phyloP scores from a whole-genome alignment of 768 basidiomycete genomes.

The Suillus cothurnatus region DNA sequence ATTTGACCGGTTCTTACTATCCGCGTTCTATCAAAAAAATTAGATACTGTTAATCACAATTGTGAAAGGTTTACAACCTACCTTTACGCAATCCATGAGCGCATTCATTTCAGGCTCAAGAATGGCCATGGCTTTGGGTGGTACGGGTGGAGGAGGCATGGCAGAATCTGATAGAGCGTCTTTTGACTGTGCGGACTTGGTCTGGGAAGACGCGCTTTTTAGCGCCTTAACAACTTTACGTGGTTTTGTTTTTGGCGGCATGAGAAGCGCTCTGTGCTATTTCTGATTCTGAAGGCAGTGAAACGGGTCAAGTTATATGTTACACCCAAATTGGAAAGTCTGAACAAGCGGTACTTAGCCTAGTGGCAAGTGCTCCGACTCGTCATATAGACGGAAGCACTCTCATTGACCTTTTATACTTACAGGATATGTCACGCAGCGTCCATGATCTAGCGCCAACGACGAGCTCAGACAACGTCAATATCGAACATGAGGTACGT shows the following conservation, averaged over 20 bases:
- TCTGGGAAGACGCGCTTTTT: conserved; percentile 18
- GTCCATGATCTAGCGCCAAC: conserved; percentile 17
- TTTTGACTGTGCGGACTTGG: conserved; percentile 29
- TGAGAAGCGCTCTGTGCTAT: conserved; percentile 18
- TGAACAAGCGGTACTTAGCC: neutral
- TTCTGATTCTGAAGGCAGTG: conserved; percentile 3
- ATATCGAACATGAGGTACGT: neutral
- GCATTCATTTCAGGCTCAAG: conserved; percentile 69
- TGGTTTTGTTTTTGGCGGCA: conserved; percentile 48
- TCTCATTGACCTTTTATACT: neutral
- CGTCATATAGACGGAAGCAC: conserved; percentile 5
- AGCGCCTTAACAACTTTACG: conserved; percentile 32
- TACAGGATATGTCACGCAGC: conserved; percentile 22
- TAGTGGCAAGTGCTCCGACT: conserved; percentile 1
- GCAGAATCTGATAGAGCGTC: conserved; percentile 33
- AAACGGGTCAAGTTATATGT: conserved; percentile 1
- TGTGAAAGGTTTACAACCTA: conserved; percentile 23
- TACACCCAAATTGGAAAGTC: conserved; percentile 1
- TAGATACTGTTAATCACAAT: conserved; percentile 4
- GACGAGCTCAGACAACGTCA: conserved; percentile 12
- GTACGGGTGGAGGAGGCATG: conserved; percentile 60
- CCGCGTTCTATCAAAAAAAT: conserved; percentile 48
- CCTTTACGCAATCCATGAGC: conserved; percentile 60
- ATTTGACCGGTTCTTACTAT: conserved; percentile 72
- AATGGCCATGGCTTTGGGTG: conserved; percentile 41